phyloP scores from a whole-genome alignment of 345 rosid genomes.

The Hibiscus syriacus region DNA sequence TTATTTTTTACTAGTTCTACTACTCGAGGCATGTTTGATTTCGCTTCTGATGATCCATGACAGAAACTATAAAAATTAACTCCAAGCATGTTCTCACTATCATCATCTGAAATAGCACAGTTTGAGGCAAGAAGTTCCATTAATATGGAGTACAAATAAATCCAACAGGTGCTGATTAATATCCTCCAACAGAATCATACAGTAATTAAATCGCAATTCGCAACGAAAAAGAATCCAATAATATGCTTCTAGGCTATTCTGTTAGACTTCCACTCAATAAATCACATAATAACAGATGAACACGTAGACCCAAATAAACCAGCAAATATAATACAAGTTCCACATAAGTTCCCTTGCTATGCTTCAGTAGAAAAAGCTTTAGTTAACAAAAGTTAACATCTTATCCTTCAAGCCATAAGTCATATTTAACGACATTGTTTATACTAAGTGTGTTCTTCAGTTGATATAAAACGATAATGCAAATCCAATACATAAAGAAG shows the following conservation, averaged over 20 bases:
- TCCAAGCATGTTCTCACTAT: not conserved
- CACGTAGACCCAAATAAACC: not conserved
- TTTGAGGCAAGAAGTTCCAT: not conserved
- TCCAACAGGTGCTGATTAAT: not conserved
- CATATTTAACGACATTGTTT: not conserved
- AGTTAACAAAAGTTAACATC: not conserved
- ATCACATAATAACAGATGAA: not conserved
- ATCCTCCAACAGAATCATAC: not conserved
- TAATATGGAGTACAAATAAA: not conserved
- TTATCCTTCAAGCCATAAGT: not conserved
- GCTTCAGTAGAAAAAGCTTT: not conserved
- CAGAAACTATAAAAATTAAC: not conserved
- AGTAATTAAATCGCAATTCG: not conserved
- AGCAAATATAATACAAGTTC: not conserved
- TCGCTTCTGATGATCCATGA: not conserved
- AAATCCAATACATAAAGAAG: not conserved
- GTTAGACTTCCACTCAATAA: not conserved
- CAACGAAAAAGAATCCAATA: not conserved
- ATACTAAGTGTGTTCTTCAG: not conserved
- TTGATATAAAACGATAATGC: not conserved
- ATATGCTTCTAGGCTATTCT: not conserved
- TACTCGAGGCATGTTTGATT: not conserved
- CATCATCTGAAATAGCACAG: not conserved
- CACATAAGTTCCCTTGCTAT: not conserved
- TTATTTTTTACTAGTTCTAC: too few relatives aligned